A percentile compares a stretch with the other conserved stretches of the same genome.
These are phyloP conservation scores for Colletotrichum tamarilloi DNA, from an alignment of 2,329 filamentous ascomycete species.

Conservation along the genomic window DNA sequence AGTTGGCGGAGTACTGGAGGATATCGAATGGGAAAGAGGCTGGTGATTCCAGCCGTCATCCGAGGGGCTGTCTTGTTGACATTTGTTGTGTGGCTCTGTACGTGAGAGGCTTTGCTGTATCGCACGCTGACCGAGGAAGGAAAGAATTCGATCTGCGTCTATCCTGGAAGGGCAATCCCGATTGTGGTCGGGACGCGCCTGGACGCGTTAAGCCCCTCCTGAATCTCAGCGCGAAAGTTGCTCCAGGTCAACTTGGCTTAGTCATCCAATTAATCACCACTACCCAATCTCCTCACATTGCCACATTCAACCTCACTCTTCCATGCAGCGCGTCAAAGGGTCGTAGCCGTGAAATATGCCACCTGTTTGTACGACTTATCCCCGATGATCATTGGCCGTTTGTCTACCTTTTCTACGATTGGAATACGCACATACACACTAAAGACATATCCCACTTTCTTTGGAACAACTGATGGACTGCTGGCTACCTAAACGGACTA, in stretches of 20 bases:
- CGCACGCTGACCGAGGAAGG: neutral
- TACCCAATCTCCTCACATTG: too few relatives aligned
- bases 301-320: too few relatives aligned
- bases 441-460: neutral
- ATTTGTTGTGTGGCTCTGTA: conserved; percentile 2
- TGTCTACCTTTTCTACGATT: neutral
- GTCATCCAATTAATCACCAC: neutral
- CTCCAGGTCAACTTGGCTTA: neutral
- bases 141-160: conserved; percentile 6
- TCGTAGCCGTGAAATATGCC: neutral
- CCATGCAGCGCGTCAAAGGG: neutral
- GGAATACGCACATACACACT: neutral
- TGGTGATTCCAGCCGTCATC: conserved; percentile 49
- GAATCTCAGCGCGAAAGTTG: neutral
- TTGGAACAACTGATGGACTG: neutral
- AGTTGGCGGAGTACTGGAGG: conserved; percentile 48
- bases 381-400: neutral
- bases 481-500: neutral
- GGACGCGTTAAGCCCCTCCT: neutral
- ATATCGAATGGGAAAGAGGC: conserved; percentile 47
- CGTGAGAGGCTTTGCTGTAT: conserved; percentile 8
- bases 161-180: neutral
- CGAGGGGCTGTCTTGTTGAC: conserved; percentile 38
- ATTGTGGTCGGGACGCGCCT: conserved; percentile 5
- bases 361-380: neutral